phyloP scores from a whole-genome alignment of 345 rosid species.

The Gossypium ekmanianum region DNA sequence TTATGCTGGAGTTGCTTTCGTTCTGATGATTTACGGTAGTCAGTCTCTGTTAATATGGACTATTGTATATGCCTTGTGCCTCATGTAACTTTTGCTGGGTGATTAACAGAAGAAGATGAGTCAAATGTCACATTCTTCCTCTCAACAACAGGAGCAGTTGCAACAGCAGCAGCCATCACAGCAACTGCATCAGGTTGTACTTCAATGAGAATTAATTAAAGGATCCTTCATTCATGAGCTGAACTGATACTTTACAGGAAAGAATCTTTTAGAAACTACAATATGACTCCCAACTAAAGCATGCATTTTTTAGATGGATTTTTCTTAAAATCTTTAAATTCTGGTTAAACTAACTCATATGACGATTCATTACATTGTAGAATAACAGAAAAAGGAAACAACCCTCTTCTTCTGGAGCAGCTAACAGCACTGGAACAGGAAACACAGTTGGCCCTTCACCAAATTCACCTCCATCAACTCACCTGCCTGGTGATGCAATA shows the following conservation, averaged over 20 bases:
- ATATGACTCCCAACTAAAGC: not conserved
- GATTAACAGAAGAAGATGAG: constrained; percentile 47
- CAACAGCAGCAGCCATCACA: constrained; percentile 24
- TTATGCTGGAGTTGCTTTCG: not conserved
- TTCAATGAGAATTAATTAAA: constrained; percentile 9
- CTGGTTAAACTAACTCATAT: constrained; percentile 8
- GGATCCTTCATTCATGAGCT: not conserved
- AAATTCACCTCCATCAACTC: constrained; percentile 63
- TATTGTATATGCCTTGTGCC: not conserved
- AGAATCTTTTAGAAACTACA: not conserved
- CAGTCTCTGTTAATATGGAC: not conserved
- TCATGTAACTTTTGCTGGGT: not conserved
- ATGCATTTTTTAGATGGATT: constrained; percentile 7
- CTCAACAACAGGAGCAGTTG: constrained; percentile 51
- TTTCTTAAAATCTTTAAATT: not conserved
- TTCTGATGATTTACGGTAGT: not conserved
- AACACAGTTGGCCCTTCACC: constrained; percentile 59
- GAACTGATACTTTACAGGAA: constrained; percentile 14
- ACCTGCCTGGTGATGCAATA: constrained; percentile 62
- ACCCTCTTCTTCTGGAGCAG: constrained; percentile 60
- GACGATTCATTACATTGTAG: constrained; percentile 27
- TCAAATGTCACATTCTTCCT: constrained; percentile 51
- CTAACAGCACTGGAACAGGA: constrained; percentile 63
- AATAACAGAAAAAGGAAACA: constrained; percentile 57
- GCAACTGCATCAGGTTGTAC: constrained; percentile 47